These are phyloP conservation scores for Daldinia sp. DNA, from an alignment of 2,329 filamentous ascomycete genomes.

Conservation along the genomic window DNA sequence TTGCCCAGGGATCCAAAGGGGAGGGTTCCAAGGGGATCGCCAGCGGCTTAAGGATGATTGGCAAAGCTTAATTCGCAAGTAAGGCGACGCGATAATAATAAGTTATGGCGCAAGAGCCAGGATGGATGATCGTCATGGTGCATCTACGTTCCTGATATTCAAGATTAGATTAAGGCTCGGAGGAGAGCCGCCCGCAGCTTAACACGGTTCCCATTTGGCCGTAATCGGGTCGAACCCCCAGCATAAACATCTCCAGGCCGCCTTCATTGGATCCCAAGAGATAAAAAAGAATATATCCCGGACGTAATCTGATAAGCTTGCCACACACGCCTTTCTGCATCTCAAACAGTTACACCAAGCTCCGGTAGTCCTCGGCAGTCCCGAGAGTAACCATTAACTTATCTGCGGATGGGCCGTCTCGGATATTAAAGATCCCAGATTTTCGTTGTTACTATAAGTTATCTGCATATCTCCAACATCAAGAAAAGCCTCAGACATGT, in stretches of 20 bases:
- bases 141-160: conserved; percentile 40
- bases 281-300: conserved; percentile 12
- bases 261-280: conserved; percentile 17
- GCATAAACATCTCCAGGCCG: no score
- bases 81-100: conserved; percentile 29
- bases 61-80: conserved; percentile 28
- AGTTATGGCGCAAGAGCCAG: conserved; percentile 38
- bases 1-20: conserved; percentile 24
- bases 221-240: conserved; percentile 15
- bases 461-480: conserved; percentile 10
- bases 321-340: conserved; percentile 7
- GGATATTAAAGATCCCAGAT: conserved; percentile 29
- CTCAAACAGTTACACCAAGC: conserved; percentile 24
- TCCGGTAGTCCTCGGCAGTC: conserved; percentile 29
- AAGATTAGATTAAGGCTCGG: conserved; percentile 39
- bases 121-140: conserved; percentile 36
- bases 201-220: conserved; percentile 33
- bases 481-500: conserved; percentile 10
- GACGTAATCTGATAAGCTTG: conserved; percentile 11
- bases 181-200: conserved; percentile 34
- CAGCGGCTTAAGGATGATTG: conserved; percentile 30
- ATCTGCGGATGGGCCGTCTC: conserved; percentile 25
- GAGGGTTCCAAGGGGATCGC: conserved; percentile 34
- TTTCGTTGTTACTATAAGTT: neutral
- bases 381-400: conserved; percentile 21